phyloP scores from a whole-genome alignment of 1,139 yeast genomes.

The Geotrichum siamense region DNA sequence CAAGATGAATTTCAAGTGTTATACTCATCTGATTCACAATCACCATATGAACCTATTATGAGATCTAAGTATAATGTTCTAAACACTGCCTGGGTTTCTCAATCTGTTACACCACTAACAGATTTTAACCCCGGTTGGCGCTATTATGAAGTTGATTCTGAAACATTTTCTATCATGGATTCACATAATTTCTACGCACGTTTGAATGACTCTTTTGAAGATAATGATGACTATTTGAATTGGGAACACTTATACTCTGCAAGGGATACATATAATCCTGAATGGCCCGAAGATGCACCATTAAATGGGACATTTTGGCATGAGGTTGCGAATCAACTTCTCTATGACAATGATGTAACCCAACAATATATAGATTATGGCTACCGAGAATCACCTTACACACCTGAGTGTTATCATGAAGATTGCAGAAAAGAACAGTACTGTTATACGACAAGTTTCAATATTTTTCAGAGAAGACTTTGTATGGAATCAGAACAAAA shows the following conservation, averaged over 20 bases:
- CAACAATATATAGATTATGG: constrained; percentile 44
- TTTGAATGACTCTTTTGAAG: constrained; percentile 37
- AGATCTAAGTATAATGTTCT: constrained; percentile 42
- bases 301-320: constrained; percentile 32
- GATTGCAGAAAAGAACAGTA: constrained; percentile 27
- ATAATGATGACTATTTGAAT: constrained; percentile 18
- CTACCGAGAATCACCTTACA: constrained; percentile 46
- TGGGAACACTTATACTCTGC: constrained; percentile 32
- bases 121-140: constrained; percentile 64
- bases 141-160: constrained; percentile 59
- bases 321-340: constrained; percentile 26
- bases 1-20: constrained; percentile 57
- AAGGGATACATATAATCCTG: constrained; percentile 25
- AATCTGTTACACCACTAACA: constrained; percentile 56
- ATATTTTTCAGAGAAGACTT: constrained; percentile 9
- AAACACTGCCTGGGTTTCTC: constrained; percentile 58
- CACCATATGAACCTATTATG: constrained; percentile 23
- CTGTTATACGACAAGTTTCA: constrained; percentile 25
- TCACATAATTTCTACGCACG: constrained; percentile 46
- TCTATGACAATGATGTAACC: constrained; percentile 38
- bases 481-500: constrained; percentile 8
- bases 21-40: constrained; percentile 37
- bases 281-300: constrained; percentile 31
- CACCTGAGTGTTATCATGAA: constrained; percentile 25
- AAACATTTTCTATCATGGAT: constrained; percentile 56